Evolutionary conservation across 2,329 filamentous ascomycete genomes (phyloP).

Genomic region (Neocatenulostroma microsporum): DNA sequence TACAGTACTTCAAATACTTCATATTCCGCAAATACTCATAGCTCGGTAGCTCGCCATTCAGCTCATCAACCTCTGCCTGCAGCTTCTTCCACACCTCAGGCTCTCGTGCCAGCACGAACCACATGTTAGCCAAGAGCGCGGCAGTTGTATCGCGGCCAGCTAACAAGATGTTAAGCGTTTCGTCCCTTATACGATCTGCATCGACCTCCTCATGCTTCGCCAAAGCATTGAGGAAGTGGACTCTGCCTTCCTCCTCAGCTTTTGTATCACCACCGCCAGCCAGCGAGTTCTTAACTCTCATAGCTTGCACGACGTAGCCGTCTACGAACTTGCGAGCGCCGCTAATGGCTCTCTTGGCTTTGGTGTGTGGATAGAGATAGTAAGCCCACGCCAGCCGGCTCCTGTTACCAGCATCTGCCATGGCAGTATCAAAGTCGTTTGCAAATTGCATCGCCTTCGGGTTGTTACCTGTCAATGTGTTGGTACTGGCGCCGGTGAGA

Average conservation of each 20-base stretch:
- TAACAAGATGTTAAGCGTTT: slow-evolving; percentile 43
- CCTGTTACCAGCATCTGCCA: slow-evolving; percentile 5
- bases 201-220: slow-evolving; percentile 39
- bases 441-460: slow-evolving; percentile 8
- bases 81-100: slow-evolving; percentile 18
- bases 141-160: slow-evolving; percentile 48
- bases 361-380: slow-evolving; percentile 5
- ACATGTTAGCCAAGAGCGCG: slow-evolving; percentile 36
- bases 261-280: slow-evolving; percentile 9
- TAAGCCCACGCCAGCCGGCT: slow-evolving; percentile 9
- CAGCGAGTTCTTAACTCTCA: slow-evolving; percentile 8
- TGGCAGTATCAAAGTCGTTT: slow-evolving; percentile 12
- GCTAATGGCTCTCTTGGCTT: slow-evolving; percentile 9
- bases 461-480: slow-evolving; percentile 13
- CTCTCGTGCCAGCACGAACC: slow-evolving; percentile 23
- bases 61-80: slow-evolving; percentile 15
- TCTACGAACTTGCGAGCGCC: slow-evolving; percentile 9
- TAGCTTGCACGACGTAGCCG: slow-evolving; percentile 12
- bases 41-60: slow-evolving; percentile 35
- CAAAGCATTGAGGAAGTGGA: slow-evolving; percentile 53
- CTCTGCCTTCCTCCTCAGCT: slow-evolving; percentile 16
- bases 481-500: slow-evolving; percentile 48
- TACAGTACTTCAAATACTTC: slow-evolving; percentile 44
- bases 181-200: slow-evolving; percentile 32
- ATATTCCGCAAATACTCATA: slow-evolving; percentile 18